phyloP scores from a whole-genome alignment of 805 yeast genomes.

The Teunomyces aglyptinius region DNA sequence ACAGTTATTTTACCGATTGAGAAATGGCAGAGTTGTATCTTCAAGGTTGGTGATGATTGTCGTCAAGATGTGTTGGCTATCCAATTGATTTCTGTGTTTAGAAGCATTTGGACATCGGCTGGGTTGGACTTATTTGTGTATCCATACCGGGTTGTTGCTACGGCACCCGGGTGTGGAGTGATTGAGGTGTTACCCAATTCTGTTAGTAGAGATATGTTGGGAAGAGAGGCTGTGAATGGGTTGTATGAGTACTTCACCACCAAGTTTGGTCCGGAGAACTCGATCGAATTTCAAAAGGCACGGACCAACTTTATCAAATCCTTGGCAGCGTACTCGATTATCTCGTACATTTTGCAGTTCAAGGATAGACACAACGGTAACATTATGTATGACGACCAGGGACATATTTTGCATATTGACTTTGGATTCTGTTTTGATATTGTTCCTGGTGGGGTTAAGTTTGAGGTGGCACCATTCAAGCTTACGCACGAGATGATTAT shows the following conservation, averaged over 20 bases:
- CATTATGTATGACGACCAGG: slow-evolving; percentile 92
- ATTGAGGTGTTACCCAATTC: slow-evolving; percentile 97
- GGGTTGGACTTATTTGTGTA: slow-evolving; percentile 90
- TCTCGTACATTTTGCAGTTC: slow-evolving; percentile 86
- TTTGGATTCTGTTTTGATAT: slow-evolving; percentile 98
- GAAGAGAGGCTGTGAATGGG: slow-evolving; percentile 98
- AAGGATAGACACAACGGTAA: slow-evolving; percentile 99
- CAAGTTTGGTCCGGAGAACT: slow-evolving; percentile 92
- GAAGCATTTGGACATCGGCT: slow-evolving; percentile 82
- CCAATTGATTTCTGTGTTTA: slow-evolving; percentile 86
- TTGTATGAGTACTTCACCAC: slow-evolving; percentile 86
- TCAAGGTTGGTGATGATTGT: slow-evolving; percentile 99
- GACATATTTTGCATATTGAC: slow-evolving; percentile 93
- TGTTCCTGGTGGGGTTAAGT: slow-evolving; percentile 97
- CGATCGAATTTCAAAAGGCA: slow-evolving; percentile 86
- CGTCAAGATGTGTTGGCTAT: slow-evolving; percentile 94
- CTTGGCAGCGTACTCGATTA: slow-evolving; percentile 89
- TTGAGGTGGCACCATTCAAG: slow-evolving; percentile 98
- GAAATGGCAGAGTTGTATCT: slow-evolving; percentile 91
- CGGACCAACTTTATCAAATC: slow-evolving; percentile 91
- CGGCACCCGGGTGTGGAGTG: slow-evolving; percentile 99
- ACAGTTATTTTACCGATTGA: slow-evolving; percentile 45
- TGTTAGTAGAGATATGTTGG: slow-evolving; percentile 95
- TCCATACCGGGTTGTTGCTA: slow-evolving; percentile 95
- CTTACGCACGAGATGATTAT: slow-evolving; percentile 93